Conservation (phyloP, 305 asterid genomes). For the Solanum hybrid region DNA sequence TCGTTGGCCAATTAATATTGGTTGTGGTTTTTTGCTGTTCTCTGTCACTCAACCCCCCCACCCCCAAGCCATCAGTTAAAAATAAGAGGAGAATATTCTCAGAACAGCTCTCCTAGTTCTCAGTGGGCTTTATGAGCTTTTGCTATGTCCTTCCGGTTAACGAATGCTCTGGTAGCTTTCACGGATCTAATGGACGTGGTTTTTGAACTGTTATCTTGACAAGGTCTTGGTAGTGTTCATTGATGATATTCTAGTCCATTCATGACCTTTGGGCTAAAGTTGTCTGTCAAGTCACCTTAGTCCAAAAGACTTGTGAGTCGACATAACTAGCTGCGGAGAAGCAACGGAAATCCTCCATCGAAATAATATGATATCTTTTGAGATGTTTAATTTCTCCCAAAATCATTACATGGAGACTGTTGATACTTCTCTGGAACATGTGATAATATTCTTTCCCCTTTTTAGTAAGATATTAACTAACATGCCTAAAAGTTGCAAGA, state of each 20-base stretch:
- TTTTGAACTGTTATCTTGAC: background rate
- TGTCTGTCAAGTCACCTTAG: background rate
- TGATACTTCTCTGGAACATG: background rate
- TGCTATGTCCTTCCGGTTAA: background rate
- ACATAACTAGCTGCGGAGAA: background rate
- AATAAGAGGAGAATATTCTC: background rate
- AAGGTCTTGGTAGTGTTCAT: background rate
- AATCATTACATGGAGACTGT: background rate
- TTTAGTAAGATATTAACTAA: background rate
- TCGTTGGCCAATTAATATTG: background rate
- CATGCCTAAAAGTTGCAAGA: background rate
- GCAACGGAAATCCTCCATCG: background rate
- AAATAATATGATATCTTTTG: background rate
- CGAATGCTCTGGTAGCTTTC: background rate
- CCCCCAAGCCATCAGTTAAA: background rate
- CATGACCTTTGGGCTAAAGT: background rate
- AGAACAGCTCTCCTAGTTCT: background rate
- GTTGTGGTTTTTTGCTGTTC: background rate
- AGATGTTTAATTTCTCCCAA: background rate
- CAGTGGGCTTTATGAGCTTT: background rate
- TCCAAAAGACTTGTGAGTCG: background rate
- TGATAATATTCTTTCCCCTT: background rate
- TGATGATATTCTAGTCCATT: slow-evolving; percentile 3
- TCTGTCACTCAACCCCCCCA: background rate
- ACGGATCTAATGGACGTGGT: background rate